These are phyloP conservation scores for Pyrenophora tritici-repentis DNA, from an alignment of 2,329 filamentous ascomycete species.

Conservation along the genomic window DNA sequence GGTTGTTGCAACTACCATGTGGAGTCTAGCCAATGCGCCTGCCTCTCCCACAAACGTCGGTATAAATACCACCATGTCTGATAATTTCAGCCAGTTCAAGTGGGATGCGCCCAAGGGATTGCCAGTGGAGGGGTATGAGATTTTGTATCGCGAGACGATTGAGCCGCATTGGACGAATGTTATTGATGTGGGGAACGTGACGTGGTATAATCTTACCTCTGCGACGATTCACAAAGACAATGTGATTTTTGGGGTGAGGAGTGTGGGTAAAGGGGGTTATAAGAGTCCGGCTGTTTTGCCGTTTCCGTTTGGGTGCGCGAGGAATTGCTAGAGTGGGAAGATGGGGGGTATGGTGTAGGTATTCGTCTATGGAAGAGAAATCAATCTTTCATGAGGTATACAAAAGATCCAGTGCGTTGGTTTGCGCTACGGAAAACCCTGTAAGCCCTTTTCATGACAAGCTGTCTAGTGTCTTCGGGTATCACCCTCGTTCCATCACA, in stretches of 20 bases:
- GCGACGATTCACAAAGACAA: slow-evolving; percentile 60
- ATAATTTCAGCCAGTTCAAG: slow-evolving; percentile 55
- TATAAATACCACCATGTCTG: slow-evolving; percentile 50
- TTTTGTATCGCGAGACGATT: slow-evolving; percentile 58
- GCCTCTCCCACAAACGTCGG: slow-evolving; percentile 54
- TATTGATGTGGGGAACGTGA: slow-evolving; percentile 53
- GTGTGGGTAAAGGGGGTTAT: slow-evolving; percentile 53
- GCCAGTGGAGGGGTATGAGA: slow-evolving; percentile 55
- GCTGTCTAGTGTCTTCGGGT: no score
- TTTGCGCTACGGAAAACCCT: no score
- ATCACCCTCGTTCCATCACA: no score
- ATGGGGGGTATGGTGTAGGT: no score
- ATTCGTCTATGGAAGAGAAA: no score
- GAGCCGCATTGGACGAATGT: slow-evolving; percentile 56
- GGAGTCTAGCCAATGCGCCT: slow-evolving; percentile 58
- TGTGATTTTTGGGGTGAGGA: slow-evolving; percentile 59
- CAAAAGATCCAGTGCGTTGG: no score
- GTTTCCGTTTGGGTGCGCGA: slow-evolving; percentile 35
- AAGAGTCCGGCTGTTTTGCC: slow-evolving; percentile 54
- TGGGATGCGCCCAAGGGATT: slow-evolving; percentile 52
- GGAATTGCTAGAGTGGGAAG: slow-evolving; percentile 13
- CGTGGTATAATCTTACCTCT: slow-evolving; percentile 45
- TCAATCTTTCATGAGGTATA: no score
- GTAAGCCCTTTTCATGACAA: no score
- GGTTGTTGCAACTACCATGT: slow-evolving; percentile 59